Conservation (phyloP, 2,329 filamentous ascomycete species). For the Pyrenophora seminiperda region DNA sequence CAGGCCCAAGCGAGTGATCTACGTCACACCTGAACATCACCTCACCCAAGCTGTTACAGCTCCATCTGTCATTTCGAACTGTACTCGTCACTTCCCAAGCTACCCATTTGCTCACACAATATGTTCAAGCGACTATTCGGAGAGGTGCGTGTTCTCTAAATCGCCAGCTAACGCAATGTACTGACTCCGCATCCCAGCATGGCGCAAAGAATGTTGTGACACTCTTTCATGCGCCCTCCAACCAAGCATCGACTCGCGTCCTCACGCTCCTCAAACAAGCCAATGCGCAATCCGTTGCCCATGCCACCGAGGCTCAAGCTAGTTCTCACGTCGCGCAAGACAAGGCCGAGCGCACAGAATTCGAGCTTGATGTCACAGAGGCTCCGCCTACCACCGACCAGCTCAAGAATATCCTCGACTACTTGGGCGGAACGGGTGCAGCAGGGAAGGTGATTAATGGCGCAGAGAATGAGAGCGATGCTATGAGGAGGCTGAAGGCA, state of each 20-base stretch:
- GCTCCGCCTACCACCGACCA: constrained; percentile 80
- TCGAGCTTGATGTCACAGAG: constrained; percentile 86
- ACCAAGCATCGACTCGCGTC: constrained; percentile 73
- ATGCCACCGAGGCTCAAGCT: constrained; percentile 76
- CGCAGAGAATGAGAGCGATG: constrained; percentile 75
- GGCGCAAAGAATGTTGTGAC: constrained; percentile 79
- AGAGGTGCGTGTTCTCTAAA: constrained; percentile 44
- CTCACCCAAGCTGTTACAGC: constrained; percentile 22
- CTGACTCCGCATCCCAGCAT: constrained; percentile 41
- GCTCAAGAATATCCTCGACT: constrained; percentile 81
- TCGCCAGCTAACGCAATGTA: not conserved
- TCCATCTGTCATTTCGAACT: constrained; percentile 21
- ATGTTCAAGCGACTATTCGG: constrained; percentile 56
- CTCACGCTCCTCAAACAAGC: constrained; percentile 80
- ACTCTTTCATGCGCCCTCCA: constrained; percentile 86
- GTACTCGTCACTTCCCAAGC: constrained; percentile 16
- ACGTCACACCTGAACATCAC: constrained; percentile 38
- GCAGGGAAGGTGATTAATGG: constrained; percentile 72
- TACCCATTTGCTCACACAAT: constrained; percentile 7
- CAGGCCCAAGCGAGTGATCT: constrained; percentile 23
- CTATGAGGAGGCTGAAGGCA: constrained; percentile 76
- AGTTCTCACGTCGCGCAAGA: constrained; percentile 68
- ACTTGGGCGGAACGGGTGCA: constrained; percentile 66
- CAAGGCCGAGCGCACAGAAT: constrained; percentile 67
- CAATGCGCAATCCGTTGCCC: constrained; percentile 69